Evolutionary conservation across 805 yeast species (phyloP).

Genomic region (Spathaspora arborariae): DNA sequence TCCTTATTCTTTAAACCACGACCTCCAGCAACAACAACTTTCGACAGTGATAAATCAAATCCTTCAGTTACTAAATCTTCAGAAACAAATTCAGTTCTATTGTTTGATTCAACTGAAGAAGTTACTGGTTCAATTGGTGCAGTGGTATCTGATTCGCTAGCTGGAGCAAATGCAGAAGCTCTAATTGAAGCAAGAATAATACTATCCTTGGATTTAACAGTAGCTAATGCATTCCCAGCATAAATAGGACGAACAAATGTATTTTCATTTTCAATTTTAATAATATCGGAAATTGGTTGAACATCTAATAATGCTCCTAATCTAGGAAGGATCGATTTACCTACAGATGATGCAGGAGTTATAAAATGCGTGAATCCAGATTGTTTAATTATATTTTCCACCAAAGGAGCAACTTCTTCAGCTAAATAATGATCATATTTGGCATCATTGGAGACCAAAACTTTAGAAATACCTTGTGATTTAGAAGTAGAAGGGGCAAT

Average conservation of each 20-base stretch:
- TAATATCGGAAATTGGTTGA: constrained; percentile 85
- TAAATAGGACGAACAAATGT: constrained; percentile 91
- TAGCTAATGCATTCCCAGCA: constrained; percentile 90
- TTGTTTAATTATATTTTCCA: constrained; percentile 41
- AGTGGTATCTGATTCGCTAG: constrained; percentile 29
- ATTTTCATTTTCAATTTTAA: constrained; percentile 57
- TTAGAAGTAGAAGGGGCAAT: constrained; percentile 47
- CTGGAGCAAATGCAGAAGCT: constrained; percentile 66
- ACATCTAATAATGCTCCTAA: constrained; percentile 78
- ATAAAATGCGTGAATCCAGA: constrained; percentile 64
- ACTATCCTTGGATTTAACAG: constrained; percentile 68
- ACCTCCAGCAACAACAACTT: constrained; percentile 85
- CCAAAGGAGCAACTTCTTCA: constrained; percentile 73
- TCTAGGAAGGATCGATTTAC: constrained; percentile 84
- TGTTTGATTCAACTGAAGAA: constrained; percentile 29
- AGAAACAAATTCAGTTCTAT: constrained; percentile 61
- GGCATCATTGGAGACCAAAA: constrained; percentile 54
- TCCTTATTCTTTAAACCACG: constrained; percentile 90
- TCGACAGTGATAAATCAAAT: constrained; percentile 87
- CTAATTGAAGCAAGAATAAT: constrained; percentile 74
- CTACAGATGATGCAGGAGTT: constrained; percentile 80
- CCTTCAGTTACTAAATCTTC: constrained; percentile 77
- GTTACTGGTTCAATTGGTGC: constrained; percentile 50
- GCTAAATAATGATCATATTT: constrained; percentile 71
- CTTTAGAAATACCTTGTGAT: constrained; percentile 50